Evolutionary conservation across 1,284 basidiomycete species (phyloP).

Genomic region (Neotropicomus parvogracilis): DNA sequence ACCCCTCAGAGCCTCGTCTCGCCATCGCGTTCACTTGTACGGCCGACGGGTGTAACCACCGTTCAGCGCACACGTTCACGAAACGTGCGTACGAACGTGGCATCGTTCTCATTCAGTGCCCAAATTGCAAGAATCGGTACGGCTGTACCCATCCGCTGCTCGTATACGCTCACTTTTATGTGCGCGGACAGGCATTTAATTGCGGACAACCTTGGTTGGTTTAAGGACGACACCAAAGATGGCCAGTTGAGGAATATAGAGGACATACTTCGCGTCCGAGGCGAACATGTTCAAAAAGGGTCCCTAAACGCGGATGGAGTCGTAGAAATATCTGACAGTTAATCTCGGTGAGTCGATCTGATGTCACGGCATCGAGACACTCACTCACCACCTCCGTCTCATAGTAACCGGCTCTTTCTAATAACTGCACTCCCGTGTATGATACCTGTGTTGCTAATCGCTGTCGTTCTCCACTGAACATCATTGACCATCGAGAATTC

Average conservation of each 20-base stretch:
- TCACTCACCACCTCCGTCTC: background rate
- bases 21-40: constrained; percentile 89
- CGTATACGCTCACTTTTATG: background rate
- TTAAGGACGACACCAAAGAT: constrained; percentile 73
- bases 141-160: constrained; percentile 21
- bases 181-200: constrained; percentile 65
- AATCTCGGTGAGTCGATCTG: constrained; percentile 12
- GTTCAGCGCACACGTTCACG: constrained; percentile 87
- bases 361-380: background rate
- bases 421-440: constrained; percentile 5
- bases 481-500: background rate
- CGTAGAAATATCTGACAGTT: constrained; percentile 40
- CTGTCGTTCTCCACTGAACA: background rate
- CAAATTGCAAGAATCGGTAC: constrained; percentile 84
- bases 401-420: background rate
- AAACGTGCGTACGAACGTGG: constrained; percentile 83
- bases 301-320: constrained; percentile 38
- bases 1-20: constrained; percentile 51
- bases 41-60: constrained; percentile 69
- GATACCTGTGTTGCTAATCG: constrained; percentile 8
- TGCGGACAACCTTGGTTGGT: constrained; percentile 93
- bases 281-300: constrained; percentile 71
- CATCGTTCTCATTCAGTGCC: constrained; percentile 91
- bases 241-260: constrained; percentile 78
- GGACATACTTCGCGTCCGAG: constrained; percentile 72